Base-by-base conservation (phyloP, 2,329 filamentous ascomycete species). In the Neofusicoccum cordaticola region DNA sequence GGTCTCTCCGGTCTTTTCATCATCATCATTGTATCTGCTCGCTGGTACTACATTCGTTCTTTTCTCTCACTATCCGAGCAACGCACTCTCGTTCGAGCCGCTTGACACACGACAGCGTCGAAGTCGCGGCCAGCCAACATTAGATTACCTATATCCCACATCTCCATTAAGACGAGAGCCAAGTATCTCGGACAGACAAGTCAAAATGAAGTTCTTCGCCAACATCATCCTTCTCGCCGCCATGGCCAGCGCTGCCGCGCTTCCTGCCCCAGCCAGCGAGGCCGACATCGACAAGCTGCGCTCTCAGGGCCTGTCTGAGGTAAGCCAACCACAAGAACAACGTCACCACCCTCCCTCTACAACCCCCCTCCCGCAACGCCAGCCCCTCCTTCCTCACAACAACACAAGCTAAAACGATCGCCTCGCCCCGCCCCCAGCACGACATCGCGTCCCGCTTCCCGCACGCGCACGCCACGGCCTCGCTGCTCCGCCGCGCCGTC, bases 261-360 rank as follows among this genome's bases (percentile, higher is more conserved):
- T 61, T 22, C 45, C 63, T 13, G 17, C 56, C 13, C 63, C 63
- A 4, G 37, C 47, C 5, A 65, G 7, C n/a, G 63, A 65, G 34
- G 63, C 63, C 12, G 63, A 65, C 13, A 44, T 65, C 34, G 63
- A 65, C 12, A 39, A 17, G 7, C 22, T 65, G 22, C 53, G 63
- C 5, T 53, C 63, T 3, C 44, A 47, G 22, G 75, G 75, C 13
- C 64, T 77, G 13, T 58, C 69, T 62, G 75, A 78, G 70, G 66
- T 67, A 56, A n/a, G 12, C 35, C 11, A 6, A 2, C 2, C 27
- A 52, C 12, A 5, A 11, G 37, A 39, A 15, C 9, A 39, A 39
- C 8, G 3, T 4, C 9, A 11, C 13, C 13, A 8, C 9, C 13
- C 52, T 34, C 19, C 22, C n/a, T 17, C 6, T 3, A 3, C 13